These are phyloP conservation scores for Lactarius quietus DNA, from an alignment of 768 basidiomycete genomes.

Conservation along the genomic window DNA sequence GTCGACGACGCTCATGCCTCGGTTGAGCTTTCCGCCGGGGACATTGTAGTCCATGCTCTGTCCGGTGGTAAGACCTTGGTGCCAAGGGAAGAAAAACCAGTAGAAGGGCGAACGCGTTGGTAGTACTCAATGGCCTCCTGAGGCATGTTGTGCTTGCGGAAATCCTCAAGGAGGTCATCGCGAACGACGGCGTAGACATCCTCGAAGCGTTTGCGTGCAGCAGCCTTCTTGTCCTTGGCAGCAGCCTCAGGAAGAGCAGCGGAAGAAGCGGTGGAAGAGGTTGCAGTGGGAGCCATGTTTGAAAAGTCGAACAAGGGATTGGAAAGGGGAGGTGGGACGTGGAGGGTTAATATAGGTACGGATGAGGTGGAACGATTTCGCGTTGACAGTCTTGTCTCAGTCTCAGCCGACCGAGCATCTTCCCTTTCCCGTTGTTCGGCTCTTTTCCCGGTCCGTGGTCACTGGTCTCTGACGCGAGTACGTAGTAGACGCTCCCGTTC, in stretches of 20 bases:
- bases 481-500: not conserved
- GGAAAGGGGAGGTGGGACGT: not conserved
- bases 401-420: not conserved
- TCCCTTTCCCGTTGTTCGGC: not conserved
- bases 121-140: conserved; percentile 84
- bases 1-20: conserved; percentile 95
- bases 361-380: not conserved
- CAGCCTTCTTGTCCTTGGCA: conserved; percentile 16
- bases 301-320: not conserved
- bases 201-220: conserved; percentile 60
- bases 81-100: not conserved
- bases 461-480: no score
- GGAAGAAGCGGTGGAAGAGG: not conserved
- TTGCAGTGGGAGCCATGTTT: conserved; percentile 20
- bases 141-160: conserved; percentile 74
- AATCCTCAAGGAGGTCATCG: conserved; percentile 70
- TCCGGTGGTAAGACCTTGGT: conserved; percentile 6
- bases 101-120: conserved; percentile 51
- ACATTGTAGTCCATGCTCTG: conserved; percentile 91
- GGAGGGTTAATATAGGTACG: not conserved
- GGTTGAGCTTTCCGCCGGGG: conserved; percentile 95
- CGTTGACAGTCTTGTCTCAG: not conserved
- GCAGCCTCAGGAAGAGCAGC: not conserved
- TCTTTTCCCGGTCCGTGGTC: not conserved
- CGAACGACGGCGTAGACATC: conserved; percentile 66